Evolutionary conservation across 257 asterid species (phyloP), one percentile per base, ranked within the genome.

Genomic region (Jacaranda mimosifolia): DNA sequence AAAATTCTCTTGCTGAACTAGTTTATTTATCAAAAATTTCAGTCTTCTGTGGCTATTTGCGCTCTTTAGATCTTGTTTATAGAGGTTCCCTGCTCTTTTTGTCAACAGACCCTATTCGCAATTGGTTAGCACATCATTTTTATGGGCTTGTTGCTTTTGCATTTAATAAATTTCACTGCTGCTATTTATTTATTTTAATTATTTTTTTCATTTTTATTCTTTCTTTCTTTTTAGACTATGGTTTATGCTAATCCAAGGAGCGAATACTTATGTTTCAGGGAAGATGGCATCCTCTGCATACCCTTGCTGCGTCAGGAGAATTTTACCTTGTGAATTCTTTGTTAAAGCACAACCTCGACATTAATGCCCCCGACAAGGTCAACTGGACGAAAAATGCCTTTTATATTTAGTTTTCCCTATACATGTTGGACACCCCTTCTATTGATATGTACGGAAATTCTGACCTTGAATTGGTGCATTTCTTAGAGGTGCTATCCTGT

Each of bases 271-370:
- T 74, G 77, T 79, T 72, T 48, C 87, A 95, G 98, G 97, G 85
- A 57, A 95, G 91, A 85, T 95, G 99, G 99, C 92, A 84, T 81
- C 98, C 98, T 58, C 77, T 95, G 59, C 99, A 95, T 80, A 86
- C 97, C 70, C 92, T 95, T 75, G 98, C 87, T 60, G 96, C 99
- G 74, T 84, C 96, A 0, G 99, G 99, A 77, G 98, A 95, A 68
- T 95, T 91, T 76, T 91, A 90, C 84, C 94, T 91, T 43, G 80
- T 84, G 75, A 86, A 80, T 78, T 68, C 96, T 66, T 85, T 95
- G 88, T 80, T 95, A 83, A 92, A 89, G 83, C 96, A 91, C 82
- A 51, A 79, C 77, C 83, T 83, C 40, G 97, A 95, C 79, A 87
- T 91, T 60, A 92, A 95, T 79, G 80, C 80, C 68, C 79, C 87